Evolutionary conservation across 2,329 filamentous ascomycete species (phyloP), one percentile per base, ranked within the genome.

Genomic region (Nothophaeocryptopus gaeumannii): DNA sequence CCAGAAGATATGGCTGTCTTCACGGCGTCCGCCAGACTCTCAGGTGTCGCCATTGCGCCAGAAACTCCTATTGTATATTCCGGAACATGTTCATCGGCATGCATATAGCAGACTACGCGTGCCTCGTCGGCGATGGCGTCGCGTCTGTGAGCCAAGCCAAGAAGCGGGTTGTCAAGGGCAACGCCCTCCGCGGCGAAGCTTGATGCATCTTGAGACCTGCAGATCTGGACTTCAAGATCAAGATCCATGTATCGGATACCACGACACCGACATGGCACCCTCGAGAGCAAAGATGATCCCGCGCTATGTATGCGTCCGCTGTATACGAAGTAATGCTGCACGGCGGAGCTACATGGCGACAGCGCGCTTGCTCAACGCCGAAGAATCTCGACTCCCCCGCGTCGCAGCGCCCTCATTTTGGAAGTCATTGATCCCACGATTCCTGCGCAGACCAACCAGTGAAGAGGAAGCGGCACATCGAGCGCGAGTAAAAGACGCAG

Each of bases 371-470:
- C 45, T 50, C 9, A 41, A 44, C 5, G 45, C 38, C n/a, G 45
- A 47, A 26, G 51, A 44, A 33, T 54, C 56, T 10, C 43, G 51
- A 45, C 55, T 69, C 1, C 68, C 68, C 5, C 61, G 64, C 34
- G 59, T 70, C 36, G 67, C 65, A 7, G 59, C 50, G 20, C 60
- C 64, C 15, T 68, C 67, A 3, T 60, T 69, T 49, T 70, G 68
- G 67, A 53, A 60, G n/a, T 66, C 64, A 8, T 50, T 69, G 13
- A 56, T 69, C 5, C 68, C 68, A 15, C 63, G 63, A 36, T 58
- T 65, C 32, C 54, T 69, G 37, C 61, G 67, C 38, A 53, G 53
- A 43, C 42, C 60, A 13, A 41, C 49, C 11, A 51, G 55, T 31
- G 51, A 52, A 29, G 48, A 47, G 33, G 55, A 58, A 31, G 53